These are phyloP conservation scores for Calonectria hongkongensis DNA, from an alignment of 2,329 filamentous ascomycete genomes.

Conservation along the genomic window DNA sequence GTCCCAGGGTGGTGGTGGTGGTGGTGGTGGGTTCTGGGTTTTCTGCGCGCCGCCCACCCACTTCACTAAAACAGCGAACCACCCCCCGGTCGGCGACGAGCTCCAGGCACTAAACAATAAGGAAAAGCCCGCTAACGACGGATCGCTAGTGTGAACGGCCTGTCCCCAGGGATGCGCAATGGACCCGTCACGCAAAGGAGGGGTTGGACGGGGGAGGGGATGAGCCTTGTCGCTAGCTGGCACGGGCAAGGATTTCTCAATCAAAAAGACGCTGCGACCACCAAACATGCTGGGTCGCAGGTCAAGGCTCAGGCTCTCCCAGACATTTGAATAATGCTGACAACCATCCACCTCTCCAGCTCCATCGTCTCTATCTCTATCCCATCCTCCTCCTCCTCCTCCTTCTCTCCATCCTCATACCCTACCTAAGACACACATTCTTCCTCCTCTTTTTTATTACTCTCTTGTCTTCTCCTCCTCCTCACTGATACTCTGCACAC, in stretches of 20 bases:
- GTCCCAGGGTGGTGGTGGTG: background rate
- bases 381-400: constrained; percentile 33
- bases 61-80: constrained; percentile 27
- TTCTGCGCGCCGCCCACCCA: constrained; percentile 17
- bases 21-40: constrained; percentile 11
- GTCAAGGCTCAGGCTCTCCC: constrained; percentile 43
- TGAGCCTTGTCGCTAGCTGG: constrained; percentile 19
- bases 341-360: constrained; percentile 32
- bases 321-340: constrained; percentile 38
- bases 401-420: constrained; percentile 12
- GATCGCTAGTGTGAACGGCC: constrained; percentile 38
- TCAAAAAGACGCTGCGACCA: constrained; percentile 53
- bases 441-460: constrained; percentile 39
- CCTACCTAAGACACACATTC: constrained; percentile 23
- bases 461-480: constrained; percentile 40
- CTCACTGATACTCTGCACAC: constrained; percentile 36
- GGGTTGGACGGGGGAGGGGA: constrained; percentile 19
- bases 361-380: background rate
- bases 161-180: constrained; percentile 28
- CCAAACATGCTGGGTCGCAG: constrained; percentile 53
- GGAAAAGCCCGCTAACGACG: constrained; percentile 27
- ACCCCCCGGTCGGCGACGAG: constrained; percentile 11
- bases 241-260: constrained; percentile 25
- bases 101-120: constrained; percentile 2
- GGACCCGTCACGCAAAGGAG: constrained; percentile 22